Conservation (phyloP, 2,329 filamentous ascomycete genomes). For the Sarocladium oryzae region DNA sequence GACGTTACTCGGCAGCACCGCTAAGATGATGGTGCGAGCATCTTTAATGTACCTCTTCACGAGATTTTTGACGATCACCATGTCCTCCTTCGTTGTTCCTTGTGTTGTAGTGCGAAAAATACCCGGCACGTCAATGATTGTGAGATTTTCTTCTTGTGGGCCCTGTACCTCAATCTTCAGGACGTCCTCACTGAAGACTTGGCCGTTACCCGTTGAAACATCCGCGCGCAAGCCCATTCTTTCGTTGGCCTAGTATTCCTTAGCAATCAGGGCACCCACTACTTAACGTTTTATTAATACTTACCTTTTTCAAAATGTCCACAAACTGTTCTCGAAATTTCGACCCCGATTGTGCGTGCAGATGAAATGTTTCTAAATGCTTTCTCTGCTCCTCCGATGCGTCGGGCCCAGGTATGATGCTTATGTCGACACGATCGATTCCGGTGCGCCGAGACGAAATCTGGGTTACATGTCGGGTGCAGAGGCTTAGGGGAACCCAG, state of each 20-base stretch:
- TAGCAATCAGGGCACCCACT: too few relatives aligned
- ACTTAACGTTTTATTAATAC: too few relatives aligned
- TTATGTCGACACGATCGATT: slow-evolving; percentile 29
- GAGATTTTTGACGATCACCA: slow-evolving; percentile 38
- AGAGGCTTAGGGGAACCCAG: slow-evolving; percentile 38
- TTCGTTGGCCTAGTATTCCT: too few relatives aligned
- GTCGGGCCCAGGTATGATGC: slow-evolving; percentile 31
- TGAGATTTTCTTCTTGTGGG: slow-evolving; percentile 40
- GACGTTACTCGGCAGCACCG: slow-evolving; percentile 34
- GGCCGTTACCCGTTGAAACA: too few relatives aligned
- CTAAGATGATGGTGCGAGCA: slow-evolving; percentile 41
- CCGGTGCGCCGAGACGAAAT: slow-evolving; percentile 27
- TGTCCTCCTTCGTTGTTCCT: slow-evolving; percentile 39
- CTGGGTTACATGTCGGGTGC: slow-evolving; percentile 43
- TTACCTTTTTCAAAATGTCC: too few relatives aligned
- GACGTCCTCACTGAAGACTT: slow-evolving; percentile 39
- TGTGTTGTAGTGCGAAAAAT: slow-evolving; percentile 38
- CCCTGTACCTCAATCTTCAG: slow-evolving; percentile 34
- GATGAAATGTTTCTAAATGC: slow-evolving; percentile 9
- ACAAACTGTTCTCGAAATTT: slow-evolving; percentile 27
- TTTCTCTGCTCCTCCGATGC: slow-evolving; percentile 13
- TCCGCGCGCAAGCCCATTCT: too few relatives aligned
- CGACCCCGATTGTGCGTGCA: slow-evolving; percentile 14
- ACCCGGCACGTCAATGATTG: slow-evolving; percentile 48
- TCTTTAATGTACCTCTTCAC: slow-evolving; percentile 40